Evolutionary conservation across 192 early-diverging fungal species (phyloP).

Genomic region (Coemansia sp.): DNA sequence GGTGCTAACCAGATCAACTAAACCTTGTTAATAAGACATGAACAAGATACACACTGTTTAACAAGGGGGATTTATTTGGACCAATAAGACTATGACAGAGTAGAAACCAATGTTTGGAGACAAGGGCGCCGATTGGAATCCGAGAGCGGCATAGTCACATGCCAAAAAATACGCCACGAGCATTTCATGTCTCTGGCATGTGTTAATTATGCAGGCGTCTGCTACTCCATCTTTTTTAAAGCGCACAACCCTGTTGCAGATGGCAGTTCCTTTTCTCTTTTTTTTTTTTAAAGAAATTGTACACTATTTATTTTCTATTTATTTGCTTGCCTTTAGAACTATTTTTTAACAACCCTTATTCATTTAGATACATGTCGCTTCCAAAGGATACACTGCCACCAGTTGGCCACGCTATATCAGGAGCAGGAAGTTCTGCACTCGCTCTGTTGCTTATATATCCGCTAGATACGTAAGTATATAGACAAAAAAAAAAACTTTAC

Average conservation of each 20-base stretch:
- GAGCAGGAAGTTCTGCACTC: conserved; percentile 86
- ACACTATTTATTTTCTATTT: conserved; percentile 9
- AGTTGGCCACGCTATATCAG: conserved; percentile 88
- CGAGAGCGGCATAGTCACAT: not conserved
- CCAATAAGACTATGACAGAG: not conserved
- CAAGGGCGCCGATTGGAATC: not conserved
- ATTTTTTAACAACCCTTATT: not conserved
- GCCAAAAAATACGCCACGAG: not conserved
- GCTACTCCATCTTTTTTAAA: conserved; percentile 2
- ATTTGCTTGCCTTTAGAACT: too few species aligned
- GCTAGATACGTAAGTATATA: conserved; percentile 68
- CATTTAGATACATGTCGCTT: conserved; percentile 16
- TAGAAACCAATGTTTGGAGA: not conserved
- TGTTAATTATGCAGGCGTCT: not conserved
- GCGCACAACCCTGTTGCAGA: not conserved
- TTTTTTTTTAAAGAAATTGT: not conserved
- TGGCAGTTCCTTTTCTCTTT: not conserved
- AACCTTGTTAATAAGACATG: too few species aligned
- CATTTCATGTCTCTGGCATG: not conserved
- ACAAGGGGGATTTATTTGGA: not conserved
- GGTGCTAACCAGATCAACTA: too few species aligned
- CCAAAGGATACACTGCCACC: conserved; percentile 65
- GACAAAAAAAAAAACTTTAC: not conserved
- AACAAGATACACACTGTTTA: too few species aligned
- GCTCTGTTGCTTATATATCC: conserved; percentile 91